Base-by-base conservation (phyloP, 208 protist species). In the Crithidia brevicula region DNA sequence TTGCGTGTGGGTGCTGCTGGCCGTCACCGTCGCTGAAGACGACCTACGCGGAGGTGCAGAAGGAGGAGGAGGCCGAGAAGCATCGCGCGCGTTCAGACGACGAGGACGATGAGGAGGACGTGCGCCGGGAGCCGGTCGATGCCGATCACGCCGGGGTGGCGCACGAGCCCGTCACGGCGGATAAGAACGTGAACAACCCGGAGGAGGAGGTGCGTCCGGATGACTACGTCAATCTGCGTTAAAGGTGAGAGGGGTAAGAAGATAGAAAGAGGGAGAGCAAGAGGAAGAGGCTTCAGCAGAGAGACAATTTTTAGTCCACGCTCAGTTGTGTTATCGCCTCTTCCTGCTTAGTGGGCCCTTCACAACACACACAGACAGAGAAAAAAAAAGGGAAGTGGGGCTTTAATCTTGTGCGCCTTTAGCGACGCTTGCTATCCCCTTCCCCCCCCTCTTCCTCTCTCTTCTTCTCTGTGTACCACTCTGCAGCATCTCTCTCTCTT, bases 21-120 rank as follows among this genome's bases (percentile, higher is more conserved):
- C 77, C 77, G 47, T 74, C 78, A 30, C 82, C 82, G n/a, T 84
- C 67, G 33, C 78, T 87, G 18, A 77, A 77, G 65, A 72, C 70
- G 27, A 87, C 82, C 3, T 69, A 60, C 47, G 64, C 58, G n/a
- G 61, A 38, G 40, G 18, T 22, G 56, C 50, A 58, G 34, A 38
- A 58, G 51, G 50, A 72, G 60, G 68, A 72, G 38, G 57, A 62
- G 53, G 61, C 40, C 1, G 46, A 75, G 34, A 40, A 57, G 47
- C 16, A 51, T 28, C 46, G 31, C 51, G 0, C 22, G 30, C 67
- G 42, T 22, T 49, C 51, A 16, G 61, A 58, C 52, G 47, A 63
- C 34, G 46, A 74, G 20, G 49, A 61, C 50, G 59, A 60, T 25
- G 52, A 46, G 49, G 28, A 59, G 51, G 33, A 60, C 34, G 15